Base-by-base conservation (phyloP, 345 rosid species). In the Melastoma malabathricum region DNA sequence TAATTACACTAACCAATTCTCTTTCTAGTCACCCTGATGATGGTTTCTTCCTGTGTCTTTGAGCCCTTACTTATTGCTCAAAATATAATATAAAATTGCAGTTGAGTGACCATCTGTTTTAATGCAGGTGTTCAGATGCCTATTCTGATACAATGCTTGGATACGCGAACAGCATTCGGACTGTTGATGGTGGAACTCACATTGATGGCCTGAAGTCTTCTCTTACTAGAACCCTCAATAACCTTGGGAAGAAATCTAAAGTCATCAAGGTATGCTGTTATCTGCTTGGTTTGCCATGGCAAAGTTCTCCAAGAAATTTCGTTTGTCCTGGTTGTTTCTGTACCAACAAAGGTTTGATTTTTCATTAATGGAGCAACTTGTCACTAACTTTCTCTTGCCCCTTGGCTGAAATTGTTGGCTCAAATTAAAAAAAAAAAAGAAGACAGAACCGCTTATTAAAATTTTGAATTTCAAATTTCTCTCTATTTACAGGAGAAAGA, bases 121-220 rank as follows among this genome's bases (percentile, higher is more conserved):
- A 58, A 61, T 46, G 57, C 54, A 88, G 98, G 98, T 92, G 94
- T 63, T 78, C 84, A 44, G 97, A 92, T 83, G 97, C 90, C 61
- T 92, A 92, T 72, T 84, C 98, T 45, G 98, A 87, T 74, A 87
- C 90, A 51, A 65, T 87, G 69, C 73, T 93, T 22, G 99, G 99
- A 59, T 93, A 93, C 60, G 95, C 97, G 48, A 93, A 93, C 72
- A 88, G 99, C 74, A 83, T 88, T 58, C 89, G 94, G 5, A 93
- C 95, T 31, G 59, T 85, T 72, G 99, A 93, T 76, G 99, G 95
- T 68, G 97, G 97, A 47, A 93, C 97, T 45, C 97, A 93, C 59
- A 85, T 93, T 56, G 99, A 93, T 19, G 99, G 99, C 65, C 68
- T 76, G 19, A 93, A 85, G 70, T 78, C 86, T 59, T 81, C 99